Evolutionary conservation across 179 eudicot species (phyloP), one percentile per base, ranked within the genome.

Genomic region (Silene vulgaris): DNA sequence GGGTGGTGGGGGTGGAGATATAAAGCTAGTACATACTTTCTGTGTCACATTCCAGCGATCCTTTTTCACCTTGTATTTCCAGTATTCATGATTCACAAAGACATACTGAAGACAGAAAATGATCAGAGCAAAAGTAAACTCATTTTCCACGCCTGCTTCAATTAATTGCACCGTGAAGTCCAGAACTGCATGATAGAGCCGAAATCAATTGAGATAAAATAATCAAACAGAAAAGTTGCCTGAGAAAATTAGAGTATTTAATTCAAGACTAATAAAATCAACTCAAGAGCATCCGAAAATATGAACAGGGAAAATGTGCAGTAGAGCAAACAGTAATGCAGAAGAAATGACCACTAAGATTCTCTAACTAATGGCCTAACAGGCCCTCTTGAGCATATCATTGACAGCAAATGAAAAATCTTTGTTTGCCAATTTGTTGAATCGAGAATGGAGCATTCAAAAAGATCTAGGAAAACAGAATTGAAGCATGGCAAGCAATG

Each of bases 21-120:
- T 57, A 69, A 17, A 48, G 45, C 14, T 61, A n/a, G 57, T 35
- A 78, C 77, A 78, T 92, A 92, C 99, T 92, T 95, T 90, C 57
- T 85, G 75, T n/a, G 93, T 95, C 81, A 95, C 93, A 78, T 85
- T 87, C 99, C 99, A 95, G 76, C 99, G 97, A 74, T 84, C 90
- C 79, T 88, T 91, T 84, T 90, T 95, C 86, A 78, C 89, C 82
- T 87, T 95, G 81, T 92, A 95, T 76, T 87, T 95, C 99, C 99
- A 95, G 79, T 78, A 83, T 66, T 88, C 96, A 63, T 95, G 97
- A 77, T 90, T 90, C 65, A 92, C 93, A 75, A 92, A 82, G 79
- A 95, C 97, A 86, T 89, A 95, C 80, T 89, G 99, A 78, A 95
- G 82, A 65, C 90, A 84, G 81, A 95, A 93, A 74, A 90, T 82